Evolutionary conservation across 148 eudicot genomes (phyloP), one percentile per base, ranked within the genome.

Genomic region (Rhododendron molle): DNA sequence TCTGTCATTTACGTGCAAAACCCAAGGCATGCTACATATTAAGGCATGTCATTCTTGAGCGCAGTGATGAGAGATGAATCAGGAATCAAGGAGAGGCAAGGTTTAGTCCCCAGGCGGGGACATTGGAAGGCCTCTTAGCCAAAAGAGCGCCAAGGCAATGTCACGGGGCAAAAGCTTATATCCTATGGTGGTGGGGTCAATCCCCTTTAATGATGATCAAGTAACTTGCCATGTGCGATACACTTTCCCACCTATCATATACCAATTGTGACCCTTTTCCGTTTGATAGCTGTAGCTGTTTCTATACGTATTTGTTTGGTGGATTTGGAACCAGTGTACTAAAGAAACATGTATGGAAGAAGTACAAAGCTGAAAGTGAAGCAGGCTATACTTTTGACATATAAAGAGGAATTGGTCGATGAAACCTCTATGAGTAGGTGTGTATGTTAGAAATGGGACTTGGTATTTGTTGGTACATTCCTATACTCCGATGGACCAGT

Each of bases 401-500:
- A 46, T 46, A 46, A 46, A 46, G 49, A 46, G 9, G 49, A 46
- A 46, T 46, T 46, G 49, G 49, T 46, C 12, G 49, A 46, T 46
- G 49, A 46, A 46, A 46, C 28, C 28, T 36, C 28, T 76, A 38
- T 76, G 80, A 40, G 18, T 76, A 10, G 81, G 11, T 36, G 71
- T 21, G 67, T 67, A 36, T 34, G 4, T 81, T 30, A 58, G 72
- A 56, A 49, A 36, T 81, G 46, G 47, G 38, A 38, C 49, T 56
- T 36, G 52, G 83, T 81, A 56, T 40, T 82, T 82, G 76, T 43
- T 28, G 54, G 43, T 28, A 49, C 65, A 18, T 30, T 83, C 73
- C 12, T 26, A 67, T 67, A 67, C 34, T 26, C 4, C 1, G 43
- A 21, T 82, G 16, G 30, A 67, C 76, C 18, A 26, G 16, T 76